A percentile compares a stretch with the other conserved stretches of the same genome.
phyloP scores from a whole-genome alignment of 192 early-diverging fungal genomes.

The Podila minutissima region DNA sequence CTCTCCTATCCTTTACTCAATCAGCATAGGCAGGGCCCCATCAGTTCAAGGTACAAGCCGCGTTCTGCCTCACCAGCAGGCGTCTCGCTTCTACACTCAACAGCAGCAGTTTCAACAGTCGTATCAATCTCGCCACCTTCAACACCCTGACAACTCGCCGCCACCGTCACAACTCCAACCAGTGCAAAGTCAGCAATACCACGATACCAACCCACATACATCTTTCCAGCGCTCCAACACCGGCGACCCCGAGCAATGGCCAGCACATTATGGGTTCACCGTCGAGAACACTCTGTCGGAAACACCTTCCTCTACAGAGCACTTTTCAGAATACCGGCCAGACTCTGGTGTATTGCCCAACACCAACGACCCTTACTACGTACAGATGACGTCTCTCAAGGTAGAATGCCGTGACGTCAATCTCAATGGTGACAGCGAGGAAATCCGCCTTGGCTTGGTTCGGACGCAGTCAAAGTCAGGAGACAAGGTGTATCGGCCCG shows the following conservation, averaged over 20 bases:
- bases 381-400: neutral
- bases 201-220: constrained; percentile 2
- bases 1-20: neutral
- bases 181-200: constrained; percentile 8
- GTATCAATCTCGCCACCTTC: neutral
- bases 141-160: neutral
- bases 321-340: constrained; percentile 9
- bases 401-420: neutral
- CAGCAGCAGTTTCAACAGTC: constrained; percentile 17
- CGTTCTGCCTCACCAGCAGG: neutral
- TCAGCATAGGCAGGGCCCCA: constrained; percentile 1
- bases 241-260: constrained; percentile 12
- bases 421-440: neutral
- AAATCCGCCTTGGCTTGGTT: neutral
- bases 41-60: neutral
- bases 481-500: constrained; percentile 7
- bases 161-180: neutral
- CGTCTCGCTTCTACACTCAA: constrained; percentile 12
- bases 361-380: constrained; percentile 17
- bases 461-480: neutral
- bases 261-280: constrained; percentile 15
- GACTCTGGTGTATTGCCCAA: constrained; percentile 30
- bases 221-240: neutral
- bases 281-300: neutral
- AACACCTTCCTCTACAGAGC: constrained; percentile 6